phyloP scores from a whole-genome alignment of 345 rosid species.

The Angophora floribunda region DNA sequence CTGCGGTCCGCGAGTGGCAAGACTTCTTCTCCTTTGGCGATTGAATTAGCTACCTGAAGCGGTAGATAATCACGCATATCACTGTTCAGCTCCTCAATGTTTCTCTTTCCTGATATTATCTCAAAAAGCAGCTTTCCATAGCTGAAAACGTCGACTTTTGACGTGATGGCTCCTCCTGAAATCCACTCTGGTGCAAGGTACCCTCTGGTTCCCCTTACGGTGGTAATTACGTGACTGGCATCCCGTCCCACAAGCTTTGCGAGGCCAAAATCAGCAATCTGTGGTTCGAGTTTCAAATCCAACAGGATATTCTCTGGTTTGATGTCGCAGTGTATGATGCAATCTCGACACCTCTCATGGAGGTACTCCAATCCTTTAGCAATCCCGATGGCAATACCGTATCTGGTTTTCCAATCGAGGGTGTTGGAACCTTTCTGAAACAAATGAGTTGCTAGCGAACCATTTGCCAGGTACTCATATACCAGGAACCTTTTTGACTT shows the following conservation, averaged over 20 bases:
- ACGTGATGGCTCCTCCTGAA: background rate
- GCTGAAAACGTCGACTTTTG: conserved; percentile 11
- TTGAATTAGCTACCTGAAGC: background rate
- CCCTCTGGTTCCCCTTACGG: background rate
- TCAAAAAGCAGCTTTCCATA: conserved; percentile 11
- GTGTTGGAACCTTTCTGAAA: background rate
- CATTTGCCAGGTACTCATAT: conserved; percentile 4
- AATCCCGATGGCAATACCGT: background rate
- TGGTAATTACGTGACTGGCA: background rate
- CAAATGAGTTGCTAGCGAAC: background rate
- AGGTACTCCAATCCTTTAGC: conserved; percentile 7
- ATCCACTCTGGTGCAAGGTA: conserved; percentile 5
- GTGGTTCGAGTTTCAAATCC: background rate
- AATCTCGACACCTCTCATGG: conserved; percentile 7
- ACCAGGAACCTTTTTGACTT: conserved; percentile 2
- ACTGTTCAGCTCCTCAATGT: background rate
- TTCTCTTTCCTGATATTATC: conserved; percentile 2
- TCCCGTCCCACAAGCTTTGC: background rate
- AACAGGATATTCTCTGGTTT: conserved; percentile 2
- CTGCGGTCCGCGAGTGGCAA: background rate
- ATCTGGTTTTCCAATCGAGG: conserved; percentile 6
- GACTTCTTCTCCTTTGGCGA: background rate
- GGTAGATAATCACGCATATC: background rate
- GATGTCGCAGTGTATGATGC: background rate
- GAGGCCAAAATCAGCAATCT: background rate